These are phyloP conservation scores for Hanseniaspora meyeri DNA, from an alignment of 805 yeast genomes.

Conservation along the genomic window DNA sequence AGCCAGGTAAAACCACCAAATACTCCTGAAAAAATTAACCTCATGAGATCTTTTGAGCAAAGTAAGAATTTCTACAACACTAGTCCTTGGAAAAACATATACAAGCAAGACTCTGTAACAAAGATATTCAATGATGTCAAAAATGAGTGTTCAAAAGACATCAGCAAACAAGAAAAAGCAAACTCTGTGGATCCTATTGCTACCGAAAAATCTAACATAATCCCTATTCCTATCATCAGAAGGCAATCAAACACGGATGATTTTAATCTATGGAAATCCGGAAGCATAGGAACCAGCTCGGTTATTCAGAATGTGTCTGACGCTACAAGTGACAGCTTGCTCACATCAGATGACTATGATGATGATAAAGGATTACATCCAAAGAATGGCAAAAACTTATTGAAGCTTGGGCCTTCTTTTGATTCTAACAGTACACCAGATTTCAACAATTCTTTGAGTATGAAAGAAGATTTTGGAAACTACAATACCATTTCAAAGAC, in stretches of 20 bases:
- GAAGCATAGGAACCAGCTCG: neutral
- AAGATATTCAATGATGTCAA: constrained; percentile 1
- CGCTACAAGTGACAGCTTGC: neutral
- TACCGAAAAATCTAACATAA: neutral
- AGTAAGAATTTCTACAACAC: constrained; percentile 7
- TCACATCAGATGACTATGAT: constrained; percentile 3
- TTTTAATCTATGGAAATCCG: constrained; percentile 1
- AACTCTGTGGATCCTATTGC: neutral
- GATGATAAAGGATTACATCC: neutral
- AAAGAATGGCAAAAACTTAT: neutral
- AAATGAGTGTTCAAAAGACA: neutral
- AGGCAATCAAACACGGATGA: neutral
- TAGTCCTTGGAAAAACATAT: constrained; percentile 11
- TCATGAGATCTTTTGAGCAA: constrained; percentile 2
- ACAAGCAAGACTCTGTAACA: constrained; percentile 5
- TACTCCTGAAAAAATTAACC: constrained; percentile 14
- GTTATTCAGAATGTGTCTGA: constrained; percentile 4
- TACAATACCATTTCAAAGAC: neutral
- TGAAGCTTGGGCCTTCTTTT: neutral
- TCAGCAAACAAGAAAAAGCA: neutral
- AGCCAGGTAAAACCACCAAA: constrained; percentile 23
- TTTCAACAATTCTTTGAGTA: neutral
- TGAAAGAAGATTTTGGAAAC: neutral
- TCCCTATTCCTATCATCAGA: neutral
- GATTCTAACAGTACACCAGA: neutral